phyloP scores from a whole-genome alignment of 2,329 filamentous ascomycete species.

The Neofusicoccum kwambonambiense region DNA sequence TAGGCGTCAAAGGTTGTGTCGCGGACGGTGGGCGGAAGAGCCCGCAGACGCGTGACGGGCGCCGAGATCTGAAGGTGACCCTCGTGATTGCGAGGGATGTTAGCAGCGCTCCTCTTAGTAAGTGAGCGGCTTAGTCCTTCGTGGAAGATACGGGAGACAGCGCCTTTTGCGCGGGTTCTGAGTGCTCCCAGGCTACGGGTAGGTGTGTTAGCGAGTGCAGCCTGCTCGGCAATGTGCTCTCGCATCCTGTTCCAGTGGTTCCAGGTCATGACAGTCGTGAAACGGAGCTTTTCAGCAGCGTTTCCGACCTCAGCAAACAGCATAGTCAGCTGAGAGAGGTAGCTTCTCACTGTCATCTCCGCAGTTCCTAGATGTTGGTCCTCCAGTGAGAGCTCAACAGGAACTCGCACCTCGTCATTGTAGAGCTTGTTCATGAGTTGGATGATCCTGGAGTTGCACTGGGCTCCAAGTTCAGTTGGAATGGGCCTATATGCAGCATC shows the following conservation, averaged over 20 bases:
- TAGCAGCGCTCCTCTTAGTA: too few relatives aligned
- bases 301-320: not conserved
- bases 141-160: not conserved
- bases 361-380: not conserved
- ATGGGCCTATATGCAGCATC: conserved; percentile 1
- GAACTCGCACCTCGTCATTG: not conserved
- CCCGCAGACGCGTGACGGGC: not conserved
- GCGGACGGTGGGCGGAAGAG: not conserved
- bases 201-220: not conserved
- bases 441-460: not conserved
- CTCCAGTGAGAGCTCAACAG: not conserved
- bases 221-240: not conserved
- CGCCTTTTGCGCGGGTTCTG: not conserved
- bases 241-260: not conserved
- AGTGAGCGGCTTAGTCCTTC: not conserved
- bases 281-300: not conserved
- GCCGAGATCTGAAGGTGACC: not conserved
- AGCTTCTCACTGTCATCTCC: not conserved
- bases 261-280: not conserved
- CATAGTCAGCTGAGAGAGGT: not conserved
- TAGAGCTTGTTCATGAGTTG: not conserved
- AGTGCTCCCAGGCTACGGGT: not conserved
- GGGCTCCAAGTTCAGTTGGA: not conserved
- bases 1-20: not conserved
- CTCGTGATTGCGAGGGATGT: not conserved